These are phyloP conservation scores for Lipomyces kockii DNA, from an alignment of 805 yeast species.

Conservation along the genomic window DNA sequence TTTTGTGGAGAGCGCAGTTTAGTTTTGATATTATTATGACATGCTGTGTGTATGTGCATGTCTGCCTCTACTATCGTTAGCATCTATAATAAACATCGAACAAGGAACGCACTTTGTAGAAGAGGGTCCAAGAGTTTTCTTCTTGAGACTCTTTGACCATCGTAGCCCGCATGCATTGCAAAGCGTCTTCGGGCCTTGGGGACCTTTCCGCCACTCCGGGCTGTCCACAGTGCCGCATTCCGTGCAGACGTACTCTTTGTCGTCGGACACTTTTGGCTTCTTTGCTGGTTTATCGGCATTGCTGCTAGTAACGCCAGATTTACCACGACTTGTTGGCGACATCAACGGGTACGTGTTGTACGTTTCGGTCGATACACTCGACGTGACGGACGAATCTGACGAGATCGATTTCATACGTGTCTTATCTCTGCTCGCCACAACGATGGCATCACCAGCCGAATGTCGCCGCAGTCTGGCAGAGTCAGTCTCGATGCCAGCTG, in stretches of 20 bases:
- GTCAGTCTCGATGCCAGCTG: neutral
- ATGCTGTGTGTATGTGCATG: neutral
- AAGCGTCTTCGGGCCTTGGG: slow-evolving; percentile 76
- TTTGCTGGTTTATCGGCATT: slow-evolving; percentile 2
- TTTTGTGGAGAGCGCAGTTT: neutral
- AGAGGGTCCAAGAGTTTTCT: slow-evolving; percentile 24
- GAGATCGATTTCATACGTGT: slow-evolving; percentile 8
- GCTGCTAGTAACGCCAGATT: neutral
- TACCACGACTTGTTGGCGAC: neutral
- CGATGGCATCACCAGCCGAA: slow-evolving; percentile 10
- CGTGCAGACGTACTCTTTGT: slow-evolving; percentile 49
- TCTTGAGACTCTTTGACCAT: slow-evolving; percentile 48
- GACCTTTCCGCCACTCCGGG: slow-evolving; percentile 95
- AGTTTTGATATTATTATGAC: neutral
- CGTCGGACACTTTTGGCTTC: slow-evolving; percentile 27
- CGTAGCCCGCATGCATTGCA: slow-evolving; percentile 91
- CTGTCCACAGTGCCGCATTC: slow-evolving; percentile 79
- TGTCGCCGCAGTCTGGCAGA: slow-evolving; percentile 2
- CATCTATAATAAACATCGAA: neutral
- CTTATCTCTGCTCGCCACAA: neutral
- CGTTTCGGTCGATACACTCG: neutral
- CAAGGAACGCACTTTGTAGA: neutral
- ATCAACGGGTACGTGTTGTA: neutral
- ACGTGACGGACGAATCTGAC: neutral
- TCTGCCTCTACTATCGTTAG: neutral